A percentile compares a stretch with the other conserved stretches of the same genome.
phyloP scores from a whole-genome alignment of 106 monocot species.

The Apostasia ramifera region DNA sequence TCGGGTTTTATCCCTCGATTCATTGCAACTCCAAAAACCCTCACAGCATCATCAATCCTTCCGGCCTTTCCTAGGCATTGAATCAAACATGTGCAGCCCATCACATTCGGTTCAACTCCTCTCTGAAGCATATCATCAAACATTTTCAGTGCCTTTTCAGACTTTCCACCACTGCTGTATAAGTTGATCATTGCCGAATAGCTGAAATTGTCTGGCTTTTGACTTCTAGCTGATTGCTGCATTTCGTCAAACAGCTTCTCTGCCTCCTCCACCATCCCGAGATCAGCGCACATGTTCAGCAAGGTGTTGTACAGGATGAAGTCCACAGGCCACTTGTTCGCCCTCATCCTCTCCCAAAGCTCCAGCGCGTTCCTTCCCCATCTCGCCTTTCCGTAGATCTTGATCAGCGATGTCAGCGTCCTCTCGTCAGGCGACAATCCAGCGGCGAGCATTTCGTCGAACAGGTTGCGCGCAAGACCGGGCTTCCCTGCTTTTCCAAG shows the following conservation, averaged over 20 bases:
- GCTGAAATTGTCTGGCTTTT: slow-evolving; percentile 67
- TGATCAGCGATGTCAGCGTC: slow-evolving; percentile 78
- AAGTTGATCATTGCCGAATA: slow-evolving; percentile 90
- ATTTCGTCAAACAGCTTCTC: slow-evolving; percentile 83
- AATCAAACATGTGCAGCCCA: slow-evolving; percentile 81
- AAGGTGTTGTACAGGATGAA: slow-evolving; percentile 83
- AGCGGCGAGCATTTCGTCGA: slow-evolving; percentile 58
- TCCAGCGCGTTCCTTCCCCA: slow-evolving; percentile 72
- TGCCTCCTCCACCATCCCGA: slow-evolving; percentile 67
- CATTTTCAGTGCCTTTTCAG: slow-evolving; percentile 45
- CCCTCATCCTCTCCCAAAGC: slow-evolving; percentile 78
- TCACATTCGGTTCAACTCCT: slow-evolving; percentile 60
- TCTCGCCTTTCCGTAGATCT: slow-evolving; percentile 82
- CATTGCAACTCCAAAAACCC: slow-evolving; percentile 43
- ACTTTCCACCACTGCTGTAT: slow-evolving; percentile 58
- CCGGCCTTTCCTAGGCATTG: slow-evolving; percentile 70
- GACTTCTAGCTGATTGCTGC: slow-evolving; percentile 25
- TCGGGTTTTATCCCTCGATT: slow-evolving; percentile 54
- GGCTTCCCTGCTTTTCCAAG: slow-evolving; percentile 74
- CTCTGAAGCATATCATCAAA: slow-evolving; percentile 70
- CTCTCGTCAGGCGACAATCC: slow-evolving; percentile 68
- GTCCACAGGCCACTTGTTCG: slow-evolving; percentile 70
- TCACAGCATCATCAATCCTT: slow-evolving; percentile 60
- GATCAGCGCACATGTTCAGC: slow-evolving; percentile 84
- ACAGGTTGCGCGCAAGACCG: slow-evolving; percentile 62